phyloP scores from a whole-genome alignment of 805 yeast genomes.

The Schwanniomyces vanrijiae region DNA sequence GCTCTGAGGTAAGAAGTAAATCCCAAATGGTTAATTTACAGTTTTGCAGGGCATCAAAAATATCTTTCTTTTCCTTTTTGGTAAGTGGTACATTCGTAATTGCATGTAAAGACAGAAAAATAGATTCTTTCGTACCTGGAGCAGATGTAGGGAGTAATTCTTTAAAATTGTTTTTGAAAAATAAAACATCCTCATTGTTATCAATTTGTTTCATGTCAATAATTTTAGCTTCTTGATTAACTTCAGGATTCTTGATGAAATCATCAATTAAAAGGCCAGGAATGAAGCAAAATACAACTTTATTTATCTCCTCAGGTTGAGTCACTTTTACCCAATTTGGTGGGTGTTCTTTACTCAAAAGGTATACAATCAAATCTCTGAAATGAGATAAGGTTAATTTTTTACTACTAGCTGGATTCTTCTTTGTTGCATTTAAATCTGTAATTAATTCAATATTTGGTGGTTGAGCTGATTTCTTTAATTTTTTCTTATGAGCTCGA shows the following conservation, averaged over 20 bases:
- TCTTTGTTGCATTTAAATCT: constrained; percentile 4
- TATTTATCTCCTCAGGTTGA: constrained; percentile 49
- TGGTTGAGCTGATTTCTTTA: constrained; percentile 29
- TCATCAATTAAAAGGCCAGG: constrained; percentile 61
- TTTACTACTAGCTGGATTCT: constrained; percentile 1
- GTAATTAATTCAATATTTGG: constrained; percentile 15
- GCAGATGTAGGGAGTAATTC: constrained; percentile 49
- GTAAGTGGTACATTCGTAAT: constrained; percentile 58
- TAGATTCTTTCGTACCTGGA: constrained; percentile 65
- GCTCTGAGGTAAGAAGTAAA: constrained; percentile 50
- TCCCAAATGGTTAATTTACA: constrained; percentile 49
- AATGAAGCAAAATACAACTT: constrained; percentile 56
- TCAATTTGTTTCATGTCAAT: constrained; percentile 6
- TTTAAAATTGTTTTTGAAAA: constrained; percentile 40
- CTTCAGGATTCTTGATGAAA: constrained; percentile 31
- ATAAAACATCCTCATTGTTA: constrained; percentile 17
- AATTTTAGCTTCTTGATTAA: constrained; percentile 8
- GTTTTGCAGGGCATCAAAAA: constrained; percentile 30
- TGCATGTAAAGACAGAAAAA: constrained; percentile 54
- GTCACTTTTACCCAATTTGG: constrained; percentile 49
- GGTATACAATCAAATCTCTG: constrained; percentile 17
- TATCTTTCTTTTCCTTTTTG: constrained; percentile 51
- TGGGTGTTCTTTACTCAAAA: constrained; percentile 8
- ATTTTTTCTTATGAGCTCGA: constrained; percentile 28
- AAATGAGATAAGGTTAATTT: constrained; percentile 16